Evolutionary conservation across 2,329 filamentous ascomycete species (phyloP), one percentile per base, ranked within the genome.

Genomic region (Hymenoscyphus infarciens): DNA sequence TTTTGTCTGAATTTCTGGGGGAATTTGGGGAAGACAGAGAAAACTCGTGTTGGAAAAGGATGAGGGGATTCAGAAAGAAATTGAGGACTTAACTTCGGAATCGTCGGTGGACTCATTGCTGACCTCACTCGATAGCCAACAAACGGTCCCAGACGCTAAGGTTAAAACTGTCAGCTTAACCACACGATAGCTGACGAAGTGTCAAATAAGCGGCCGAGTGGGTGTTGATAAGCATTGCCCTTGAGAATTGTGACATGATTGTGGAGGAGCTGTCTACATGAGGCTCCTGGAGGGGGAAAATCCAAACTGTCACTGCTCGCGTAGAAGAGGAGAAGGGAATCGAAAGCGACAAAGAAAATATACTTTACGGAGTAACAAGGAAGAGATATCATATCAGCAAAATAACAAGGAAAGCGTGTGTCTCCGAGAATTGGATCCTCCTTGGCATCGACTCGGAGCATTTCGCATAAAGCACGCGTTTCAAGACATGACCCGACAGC

Each of bases 171-270:
- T 49, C 42, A 49, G 42, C 42, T 49, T 49, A 22, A 45, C 42
- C 19, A 45, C 16, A 7, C 42, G 42, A 19, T 10, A 49, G 42
- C 42, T 49, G 22, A 49, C 42, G 42, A 49, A 49, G 42, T 8
- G 42, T 49, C 42, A 49, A 7, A 49, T 22, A 49, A 49, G 42
- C 42, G n/a, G n/a, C 16, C 42, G n/a, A 49, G 42, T 10, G 42
- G 42, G 42, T 49, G 42, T 49, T 49, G 42, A 49, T 49, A 49
- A 49, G 42, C 42, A 49, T 49, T 15, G n/a, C 16, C 39, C 39
- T 49, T 8, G 42, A 19, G 42, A 19, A 22, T 42, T 5, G 39
- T 42, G 39, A 5, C 11, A 42, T n/a, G 19, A 42, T 49, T 49
- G 42, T 49, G 42, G 42, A 49, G 42, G 42, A 49, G n/a, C n/a